Percentiles rank a stretch among this genome's conserved stretches.
These are phyloP conservation scores for Pseudofabraea citricarpa DNA, from an alignment of 2,329 filamentous ascomycete species.

Conservation along the genomic window DNA sequence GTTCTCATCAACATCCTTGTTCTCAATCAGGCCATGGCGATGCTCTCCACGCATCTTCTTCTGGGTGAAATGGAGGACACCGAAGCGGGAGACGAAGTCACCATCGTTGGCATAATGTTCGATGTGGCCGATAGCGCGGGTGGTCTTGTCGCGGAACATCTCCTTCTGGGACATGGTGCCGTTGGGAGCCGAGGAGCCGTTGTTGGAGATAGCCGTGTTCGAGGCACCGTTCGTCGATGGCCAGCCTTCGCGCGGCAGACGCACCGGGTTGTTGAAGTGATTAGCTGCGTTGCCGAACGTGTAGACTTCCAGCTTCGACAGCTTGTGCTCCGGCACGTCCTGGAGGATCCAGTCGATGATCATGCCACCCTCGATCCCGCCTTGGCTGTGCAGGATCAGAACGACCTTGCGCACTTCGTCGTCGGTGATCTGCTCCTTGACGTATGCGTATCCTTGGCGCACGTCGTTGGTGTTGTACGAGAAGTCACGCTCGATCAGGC, in stretches of 20 bases:
- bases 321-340: constrained; percentile 57
- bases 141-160: background rate
- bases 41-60: constrained; percentile 1
- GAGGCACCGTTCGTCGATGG: background rate
- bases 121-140: constrained; percentile 50
- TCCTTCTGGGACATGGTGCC: background rate
- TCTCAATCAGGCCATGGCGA: no score
- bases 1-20: constrained; percentile 6
- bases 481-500: constrained; percentile 68
- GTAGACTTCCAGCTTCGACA: constrained; percentile 65
- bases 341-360: constrained; percentile 70
- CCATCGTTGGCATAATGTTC: constrained; percentile 72
- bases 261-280: constrained; percentile 71
- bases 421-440: background rate
- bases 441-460: constrained; percentile 47
- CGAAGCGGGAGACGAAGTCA: constrained; percentile 72
- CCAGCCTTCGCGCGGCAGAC: background rate
- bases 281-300: constrained; percentile 75
- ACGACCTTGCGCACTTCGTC: constrained; percentile 53
- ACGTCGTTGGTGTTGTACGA: constrained; percentile 65
- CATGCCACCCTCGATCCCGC: constrained; percentile 65
- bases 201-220: background rate
- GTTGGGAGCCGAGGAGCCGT: background rate
- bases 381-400: constrained; percentile 70
- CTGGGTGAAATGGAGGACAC: constrained; percentile 54